Percentiles rank a stretch among this genome's conserved stretches.
These are phyloP conservation scores for Beauveria sp. DNA, from an alignment of 2,329 filamentous ascomycete species.

Conservation along the genomic window DNA sequence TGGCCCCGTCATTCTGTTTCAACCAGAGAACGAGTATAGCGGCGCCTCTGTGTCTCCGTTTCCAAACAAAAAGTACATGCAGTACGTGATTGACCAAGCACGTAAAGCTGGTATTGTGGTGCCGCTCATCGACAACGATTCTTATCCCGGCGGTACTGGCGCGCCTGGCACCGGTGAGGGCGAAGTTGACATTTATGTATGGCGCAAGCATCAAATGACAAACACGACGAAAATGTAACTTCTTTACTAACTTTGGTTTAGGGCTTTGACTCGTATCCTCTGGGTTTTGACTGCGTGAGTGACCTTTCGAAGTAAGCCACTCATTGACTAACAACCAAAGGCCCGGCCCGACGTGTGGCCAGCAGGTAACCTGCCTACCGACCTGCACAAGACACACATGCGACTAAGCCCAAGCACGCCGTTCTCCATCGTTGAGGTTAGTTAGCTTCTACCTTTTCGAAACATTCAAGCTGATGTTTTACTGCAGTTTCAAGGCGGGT, in stretches of 20 bases:
- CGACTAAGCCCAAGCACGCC: conserved; percentile 58
- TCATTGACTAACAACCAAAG: not conserved
- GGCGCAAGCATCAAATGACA: too few relatives aligned
- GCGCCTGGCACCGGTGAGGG: conserved; percentile 52
- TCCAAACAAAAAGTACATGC: conserved; percentile 61
- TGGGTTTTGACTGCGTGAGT: conserved; percentile 45
- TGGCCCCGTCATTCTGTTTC: conserved; percentile 69
- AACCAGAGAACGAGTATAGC: conserved; percentile 78
- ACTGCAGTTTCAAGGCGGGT: conserved; percentile 57
- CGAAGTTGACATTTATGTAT: conserved; percentile 49
- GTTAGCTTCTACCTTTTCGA: conserved; percentile 14
- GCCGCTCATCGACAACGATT: conserved; percentile 70
- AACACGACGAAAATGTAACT: too few relatives aligned
- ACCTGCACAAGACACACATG: conserved; percentile 48
- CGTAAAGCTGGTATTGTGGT: conserved; percentile 62
- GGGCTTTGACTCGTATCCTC: conserved; percentile 57
- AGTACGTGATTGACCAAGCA: conserved; percentile 61
- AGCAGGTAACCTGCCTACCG: conserved; percentile 23
- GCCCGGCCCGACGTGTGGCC: conserved; percentile 42
- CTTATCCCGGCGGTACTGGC: conserved; percentile 50
- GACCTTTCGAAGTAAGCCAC: too few relatives aligned
- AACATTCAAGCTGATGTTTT: not conserved
- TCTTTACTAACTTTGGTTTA: conserved; percentile 13
- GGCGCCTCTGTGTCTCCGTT: conserved; percentile 42
- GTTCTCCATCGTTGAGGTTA: conserved; percentile 52